Conservation (phyloP, 2,329 filamentous ascomycete genomes). For the Botrytis tulipae region DNA sequence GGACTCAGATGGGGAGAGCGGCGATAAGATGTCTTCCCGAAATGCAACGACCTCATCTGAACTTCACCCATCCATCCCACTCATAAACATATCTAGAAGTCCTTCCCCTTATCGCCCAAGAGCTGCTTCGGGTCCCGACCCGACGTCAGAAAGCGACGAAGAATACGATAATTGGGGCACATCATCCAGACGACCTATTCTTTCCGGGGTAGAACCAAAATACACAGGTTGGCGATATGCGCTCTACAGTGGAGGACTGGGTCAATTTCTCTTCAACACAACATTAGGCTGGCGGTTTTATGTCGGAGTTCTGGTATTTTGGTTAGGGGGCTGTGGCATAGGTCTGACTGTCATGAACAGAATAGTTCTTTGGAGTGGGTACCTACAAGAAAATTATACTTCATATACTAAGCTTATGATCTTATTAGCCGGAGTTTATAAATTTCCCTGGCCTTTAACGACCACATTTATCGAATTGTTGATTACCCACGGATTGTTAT, state of each 20-base stretch:
- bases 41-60: conserved; percentile 26
- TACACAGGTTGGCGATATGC: conserved; percentile 39
- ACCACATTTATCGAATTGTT: conserved; percentile 50
- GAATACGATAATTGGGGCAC: conserved; percentile 41
- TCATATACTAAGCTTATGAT: conserved; percentile 35
- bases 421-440: conserved; percentile 46
- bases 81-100: conserved; percentile 47
- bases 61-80: conserved; percentile 40
- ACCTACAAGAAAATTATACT: conserved; percentile 36
- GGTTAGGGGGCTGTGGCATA: conserved; percentile 48
- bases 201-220: conserved; percentile 31
- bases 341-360: conserved; percentile 50
- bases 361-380: conserved; percentile 48
- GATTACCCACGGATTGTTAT: conserved; percentile 49
- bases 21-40: conserved; percentile 31
- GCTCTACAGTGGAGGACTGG: conserved; percentile 45
- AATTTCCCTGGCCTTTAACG: conserved; percentile 53
- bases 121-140: conserved; percentile 40
- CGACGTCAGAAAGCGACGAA: conserved; percentile 44
- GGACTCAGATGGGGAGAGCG: conserved; percentile 30
- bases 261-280: conserved; percentile 48
- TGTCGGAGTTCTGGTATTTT: conserved; percentile 47
- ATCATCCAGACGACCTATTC: conserved; percentile 40
- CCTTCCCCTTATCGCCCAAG: conserved; percentile 46
- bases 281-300: conserved; percentile 49